Percentiles rank a stretch among this genome's conserved stretches.
These are phyloP conservation scores for Globisporangium paddicum DNA, from an alignment of 352 stramenopile species.

Conservation along the genomic window DNA sequence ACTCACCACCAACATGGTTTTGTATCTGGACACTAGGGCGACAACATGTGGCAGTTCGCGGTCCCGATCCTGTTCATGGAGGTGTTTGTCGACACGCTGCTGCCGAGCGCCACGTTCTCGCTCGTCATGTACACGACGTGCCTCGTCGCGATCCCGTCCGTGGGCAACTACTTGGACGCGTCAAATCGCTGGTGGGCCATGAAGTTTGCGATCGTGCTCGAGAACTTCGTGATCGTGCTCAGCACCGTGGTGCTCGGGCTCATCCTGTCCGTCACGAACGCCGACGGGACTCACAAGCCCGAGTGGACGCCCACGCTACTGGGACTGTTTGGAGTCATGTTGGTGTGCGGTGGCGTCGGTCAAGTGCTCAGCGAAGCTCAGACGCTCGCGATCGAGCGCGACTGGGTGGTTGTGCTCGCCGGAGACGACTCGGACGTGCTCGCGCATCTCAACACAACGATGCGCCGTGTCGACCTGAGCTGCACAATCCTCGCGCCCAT, in stretches of 20 bases:
- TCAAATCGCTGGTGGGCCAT: conserved; percentile 68
- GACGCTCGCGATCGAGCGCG: conserved; percentile 74
- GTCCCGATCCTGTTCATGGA: conserved; percentile 84
- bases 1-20: not conserved
- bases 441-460: conserved; percentile 63
- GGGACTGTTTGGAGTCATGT: conserved; percentile 38
- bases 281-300: conserved; percentile 45
- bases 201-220: conserved; percentile 62
- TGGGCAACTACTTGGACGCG: conserved; percentile 57
- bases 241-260: conserved; percentile 54
- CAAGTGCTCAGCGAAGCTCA: conserved; percentile 76
- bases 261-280: conserved; percentile 64
- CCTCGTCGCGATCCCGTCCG: conserved; percentile 61
- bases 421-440: conserved; percentile 39
- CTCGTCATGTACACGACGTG: conserved; percentile 72
- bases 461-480: conserved; percentile 78
- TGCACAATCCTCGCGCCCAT: conserved; percentile 76
- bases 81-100: conserved; percentile 75
- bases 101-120: conserved; percentile 72
- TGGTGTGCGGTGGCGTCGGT: conserved; percentile 64
- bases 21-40: conserved; percentile 28
- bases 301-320: conserved; percentile 47
- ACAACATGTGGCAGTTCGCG: conserved; percentile 80
- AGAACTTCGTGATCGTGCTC: conserved; percentile 75
- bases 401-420: conserved; percentile 86